Conservation (phyloP, 805 yeast species). For the Hanseniaspora singularis region DNA sequence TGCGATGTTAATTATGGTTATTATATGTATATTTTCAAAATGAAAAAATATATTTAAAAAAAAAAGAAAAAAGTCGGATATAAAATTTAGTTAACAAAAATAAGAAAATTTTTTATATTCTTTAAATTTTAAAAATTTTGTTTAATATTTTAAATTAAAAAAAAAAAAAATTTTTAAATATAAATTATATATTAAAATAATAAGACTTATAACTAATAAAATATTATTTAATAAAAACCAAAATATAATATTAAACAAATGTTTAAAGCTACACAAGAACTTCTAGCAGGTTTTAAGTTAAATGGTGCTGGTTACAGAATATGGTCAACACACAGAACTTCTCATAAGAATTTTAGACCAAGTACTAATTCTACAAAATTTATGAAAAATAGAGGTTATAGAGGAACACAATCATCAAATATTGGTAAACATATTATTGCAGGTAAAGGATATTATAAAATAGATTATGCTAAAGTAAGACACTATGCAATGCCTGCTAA, state of each 20-base stretch:
- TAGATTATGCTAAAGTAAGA: slow-evolving; percentile 77
- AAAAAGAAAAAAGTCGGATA: no score
- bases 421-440: slow-evolving; percentile 58
- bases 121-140: no score
- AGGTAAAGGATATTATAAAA: slow-evolving; percentile 56
- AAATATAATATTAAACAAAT: background rate
- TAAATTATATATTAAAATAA: no score
- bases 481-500: slow-evolving; percentile 71
- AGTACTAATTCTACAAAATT: slow-evolving; percentile 72
- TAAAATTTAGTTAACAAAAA: no score
- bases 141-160: no score
- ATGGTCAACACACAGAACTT: slow-evolving; percentile 12
- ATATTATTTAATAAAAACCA: background rate
- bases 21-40: no score
- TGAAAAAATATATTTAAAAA: no score
- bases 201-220: background rate
- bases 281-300: slow-evolving; percentile 13
- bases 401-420: slow-evolving; percentile 94
- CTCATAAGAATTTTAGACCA: slow-evolving; percentile 14
- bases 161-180: no score
- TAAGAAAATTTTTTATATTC: no score
- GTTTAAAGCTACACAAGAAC: slow-evolving; percentile 6
- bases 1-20: no score
- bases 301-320: slow-evolving; percentile 13
- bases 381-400: slow-evolving; percentile 87